Conservation (phyloP, 2,329 filamentous ascomycete genomes). For the Erysiphe neolycopersici region DNA sequence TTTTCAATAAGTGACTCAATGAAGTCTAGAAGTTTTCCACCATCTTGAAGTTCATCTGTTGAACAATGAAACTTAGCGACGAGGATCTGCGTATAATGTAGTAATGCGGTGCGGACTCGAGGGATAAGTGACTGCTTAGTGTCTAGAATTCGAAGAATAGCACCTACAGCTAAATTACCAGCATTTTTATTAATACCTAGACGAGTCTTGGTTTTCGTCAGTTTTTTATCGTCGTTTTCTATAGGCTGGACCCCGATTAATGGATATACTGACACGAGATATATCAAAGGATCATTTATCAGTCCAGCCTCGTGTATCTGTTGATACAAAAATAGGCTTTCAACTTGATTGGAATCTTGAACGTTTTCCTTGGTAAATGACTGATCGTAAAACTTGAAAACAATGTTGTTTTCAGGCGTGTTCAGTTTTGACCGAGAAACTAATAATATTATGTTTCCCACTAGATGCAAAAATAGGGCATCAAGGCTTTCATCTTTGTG, state of each 20-base stretch:
- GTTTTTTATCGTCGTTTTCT: background rate
- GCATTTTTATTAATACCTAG: constrained; percentile 3
- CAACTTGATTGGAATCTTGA: constrained; percentile 1
- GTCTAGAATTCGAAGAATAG: constrained; percentile 5
- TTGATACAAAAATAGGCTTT: background rate
- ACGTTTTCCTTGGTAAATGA: background rate
- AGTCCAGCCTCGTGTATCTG: constrained; percentile 2
- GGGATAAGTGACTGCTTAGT: background rate
- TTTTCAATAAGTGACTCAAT: constrained; percentile 3
- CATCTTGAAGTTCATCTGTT: constrained; percentile 1
- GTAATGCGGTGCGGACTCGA: background rate
- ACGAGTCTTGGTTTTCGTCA: background rate
- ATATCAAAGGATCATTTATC: constrained; percentile 5
- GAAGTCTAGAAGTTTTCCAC: constrained; percentile 2
- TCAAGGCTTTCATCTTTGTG: no score
- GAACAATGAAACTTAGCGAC: constrained; percentile 12
- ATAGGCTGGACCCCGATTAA: constrained; percentile 8
- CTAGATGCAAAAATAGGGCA: constrained; percentile 2
- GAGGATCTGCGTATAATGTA: constrained; percentile 7
- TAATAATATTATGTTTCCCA: constrained; percentile 6
- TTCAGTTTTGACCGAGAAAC: constrained; percentile 5
- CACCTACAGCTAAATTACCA: constrained; percentile 5
- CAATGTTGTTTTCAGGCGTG: constrained; percentile 4
- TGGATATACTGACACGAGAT: constrained; percentile 6
- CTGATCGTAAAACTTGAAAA: background rate